Base-by-base conservation (phyloP, 148 eudicot species). In the Vaccinium myrtillus region DNA sequence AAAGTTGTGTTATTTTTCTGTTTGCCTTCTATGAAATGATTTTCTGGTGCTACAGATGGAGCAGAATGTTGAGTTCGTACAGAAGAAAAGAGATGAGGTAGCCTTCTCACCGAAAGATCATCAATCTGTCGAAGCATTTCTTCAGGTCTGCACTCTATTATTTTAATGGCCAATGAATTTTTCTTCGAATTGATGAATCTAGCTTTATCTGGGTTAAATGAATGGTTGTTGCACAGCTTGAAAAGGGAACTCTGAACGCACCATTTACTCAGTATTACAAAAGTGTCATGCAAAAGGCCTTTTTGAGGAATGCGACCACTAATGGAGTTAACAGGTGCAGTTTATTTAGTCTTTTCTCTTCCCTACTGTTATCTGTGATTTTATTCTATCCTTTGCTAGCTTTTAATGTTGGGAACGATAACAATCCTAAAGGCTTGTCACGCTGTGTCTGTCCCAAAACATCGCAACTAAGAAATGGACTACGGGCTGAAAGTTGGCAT, bases 31-130 rank as follows among this genome's bases (percentile, higher is more conserved):
- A 27, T 71, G 59, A 58, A 36, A 59, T 8, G 12, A 61, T 80
- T 80, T 19, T 83, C 61, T 75, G 85, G 30, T n/a, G 5, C 58
- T 84, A 79, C 89, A 97, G 99, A 93, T 93, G 74, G 98, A 95
- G 91, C 91, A 90, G 90, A 97, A 97, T 88, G 87, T 93, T 77
- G 98, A 93, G 5, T 97, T 91, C 83, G 94, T 97, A 91, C 92
- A 92, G 88, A 94, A 87, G 85, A 97, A 91, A 87, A 92, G 99
- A 90, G 98, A 94, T 48, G 94, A 90, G 36, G 95, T 92, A 12
- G 85, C 98, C 71, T 97, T 93, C 88, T 92, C 98, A 63, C 99
- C 98, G 18, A 90, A 87, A 70, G 98, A 95, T 86, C 92, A 91
- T 79, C 93, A 90, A 83, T 89, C 93, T 30, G 94, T 91, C 27